Base-by-base conservation (phyloP, 2,329 filamentous ascomycete species). In the Ambrosiella cleistominuta region DNA sequence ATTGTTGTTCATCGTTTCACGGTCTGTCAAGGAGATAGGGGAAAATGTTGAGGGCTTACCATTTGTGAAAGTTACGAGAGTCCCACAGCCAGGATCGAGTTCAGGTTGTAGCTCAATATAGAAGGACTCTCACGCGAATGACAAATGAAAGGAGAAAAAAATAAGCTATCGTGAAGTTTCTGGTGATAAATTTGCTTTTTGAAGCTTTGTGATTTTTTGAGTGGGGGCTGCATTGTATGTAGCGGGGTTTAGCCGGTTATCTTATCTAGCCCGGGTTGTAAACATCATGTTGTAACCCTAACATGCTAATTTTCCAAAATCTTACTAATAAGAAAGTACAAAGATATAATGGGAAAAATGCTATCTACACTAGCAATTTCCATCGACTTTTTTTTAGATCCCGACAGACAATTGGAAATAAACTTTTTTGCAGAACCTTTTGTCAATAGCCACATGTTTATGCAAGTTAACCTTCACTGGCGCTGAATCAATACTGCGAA, bases 1-100 rank as follows among this genome's bases (percentile, higher is more conserved):
- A 60, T 57, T 37, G 19, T 45, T 7, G 15, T 53, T 60, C 58
- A 60, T 60, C 58, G 42, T 59, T 40, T 59, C 57, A 59, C 38
- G 47, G 12, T 27, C 12, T 42, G 15, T 49, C 39, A 27, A 27
- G 27, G 27, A 19, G 35, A n/a, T 40, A 27, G 27, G 12, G n/a
- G 11, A 4, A 39, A 13, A 54, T 53, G 11, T 36, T 19, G 15
- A 17, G 27, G 15, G 38, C 57, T 59, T 59, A 59, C 57, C 57
- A 53, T 38, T 35, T 56, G 45, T 12, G n/a, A 13, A 35, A 7
- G 5, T n/a, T 13, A 7, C 17, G 45, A 38, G n/a, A 54, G 5
- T 40, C 45, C 11, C 39, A 39, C 12, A 8, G 17, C 4, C n/a
- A 15, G 7, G 8, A 8, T 15, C 8, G 19, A 47, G 44, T 7